These are phyloP conservation scores for Psilocybe azurescens DNA, from an alignment of 768 basidiomycete species.

Conservation along the genomic window DNA sequence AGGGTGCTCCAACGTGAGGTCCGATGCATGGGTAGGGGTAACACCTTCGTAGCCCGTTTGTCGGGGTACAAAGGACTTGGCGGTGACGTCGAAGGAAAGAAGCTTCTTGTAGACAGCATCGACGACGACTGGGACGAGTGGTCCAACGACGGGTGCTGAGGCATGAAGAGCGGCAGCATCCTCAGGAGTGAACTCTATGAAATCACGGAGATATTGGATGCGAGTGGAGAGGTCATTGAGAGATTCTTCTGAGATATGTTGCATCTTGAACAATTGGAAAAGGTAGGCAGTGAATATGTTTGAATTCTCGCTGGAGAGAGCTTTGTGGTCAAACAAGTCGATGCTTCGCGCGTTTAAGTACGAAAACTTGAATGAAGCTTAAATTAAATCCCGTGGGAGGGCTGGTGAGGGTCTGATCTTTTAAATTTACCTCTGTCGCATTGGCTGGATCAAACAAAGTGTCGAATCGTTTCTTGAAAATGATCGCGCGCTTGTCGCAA, in stretches of 20 bases:
- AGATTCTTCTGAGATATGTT: conserved; percentile 28
- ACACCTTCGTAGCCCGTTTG: conserved; percentile 47
- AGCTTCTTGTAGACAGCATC: conserved; percentile 52
- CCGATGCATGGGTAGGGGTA: conserved; percentile 40
- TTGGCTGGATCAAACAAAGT: no score
- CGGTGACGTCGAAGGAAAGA: conserved; percentile 47
- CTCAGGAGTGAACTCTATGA: conserved; percentile 46
- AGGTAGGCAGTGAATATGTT: no score
- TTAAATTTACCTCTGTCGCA: no score
- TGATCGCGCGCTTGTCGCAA: no score
- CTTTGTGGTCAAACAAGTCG: no score
- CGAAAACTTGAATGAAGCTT: no score
- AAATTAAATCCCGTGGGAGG: no score
- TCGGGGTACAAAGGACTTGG: conserved; percentile 39
- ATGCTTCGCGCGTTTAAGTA: no score
- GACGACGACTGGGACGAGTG: conserved; percentile 47
- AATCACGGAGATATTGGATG: conserved; percentile 48
- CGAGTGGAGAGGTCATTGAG: conserved; percentile 40
- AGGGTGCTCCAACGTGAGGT: conserved; percentile 47
- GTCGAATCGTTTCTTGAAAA: no score
- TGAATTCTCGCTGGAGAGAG: no score
- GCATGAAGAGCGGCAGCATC: conserved; percentile 49
- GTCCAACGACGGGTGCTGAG: conserved; percentile 43
- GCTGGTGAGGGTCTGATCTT: no score
- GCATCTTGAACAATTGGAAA: conserved; percentile 25